These are phyloP conservation scores for Penicillium mononematosum DNA, from an alignment of 495 filamentous ascomycete genomes.

Conservation along the genomic window DNA sequence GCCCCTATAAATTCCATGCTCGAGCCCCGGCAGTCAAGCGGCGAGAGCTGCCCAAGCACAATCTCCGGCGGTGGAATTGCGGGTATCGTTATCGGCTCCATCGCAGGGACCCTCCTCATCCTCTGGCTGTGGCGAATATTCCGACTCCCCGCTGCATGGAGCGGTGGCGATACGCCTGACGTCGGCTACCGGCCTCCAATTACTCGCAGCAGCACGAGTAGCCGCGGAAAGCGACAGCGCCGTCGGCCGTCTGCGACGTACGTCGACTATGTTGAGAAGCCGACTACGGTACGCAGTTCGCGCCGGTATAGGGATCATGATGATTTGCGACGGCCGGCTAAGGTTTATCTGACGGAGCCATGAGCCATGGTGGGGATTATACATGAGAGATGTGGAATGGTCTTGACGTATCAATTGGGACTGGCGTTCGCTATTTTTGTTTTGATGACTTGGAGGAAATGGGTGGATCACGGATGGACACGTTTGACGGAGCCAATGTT, in stretches of 20 bases:
- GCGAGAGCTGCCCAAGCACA: constrained; percentile 34
- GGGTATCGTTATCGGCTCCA: constrained; percentile 59
- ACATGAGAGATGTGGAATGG: not conserved
- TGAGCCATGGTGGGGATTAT: not conserved
- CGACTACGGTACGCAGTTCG: constrained; percentile 20
- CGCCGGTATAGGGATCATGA: constrained; percentile 25
- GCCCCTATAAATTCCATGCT: constrained; percentile 22
- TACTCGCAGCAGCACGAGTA: constrained; percentile 14
- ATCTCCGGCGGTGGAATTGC: constrained; percentile 56
- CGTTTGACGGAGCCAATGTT: not conserved
- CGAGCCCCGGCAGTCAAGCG: constrained; percentile 24
- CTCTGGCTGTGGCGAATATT: constrained; percentile 49
- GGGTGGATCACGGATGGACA: not conserved
- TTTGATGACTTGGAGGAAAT: not conserved
- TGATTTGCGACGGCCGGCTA: constrained; percentile 36
- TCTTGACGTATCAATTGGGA: not conserved
- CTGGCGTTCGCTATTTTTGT: constrained; percentile 3
- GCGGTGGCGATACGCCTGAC: constrained; percentile 25
- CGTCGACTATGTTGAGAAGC: constrained; percentile 41
- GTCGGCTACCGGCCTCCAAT: constrained; percentile 26
- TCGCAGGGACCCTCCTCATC: constrained; percentile 53
- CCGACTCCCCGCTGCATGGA: constrained; percentile 24
- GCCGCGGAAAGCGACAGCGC: constrained; percentile 20
- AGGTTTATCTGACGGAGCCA: constrained; percentile 33
- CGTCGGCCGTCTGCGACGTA: constrained; percentile 20